Evolutionary conservation across 352 stramenopile species (phyloP), one percentile per base, ranked within the genome.

Genomic region (Achlya hypogyna): DNA sequence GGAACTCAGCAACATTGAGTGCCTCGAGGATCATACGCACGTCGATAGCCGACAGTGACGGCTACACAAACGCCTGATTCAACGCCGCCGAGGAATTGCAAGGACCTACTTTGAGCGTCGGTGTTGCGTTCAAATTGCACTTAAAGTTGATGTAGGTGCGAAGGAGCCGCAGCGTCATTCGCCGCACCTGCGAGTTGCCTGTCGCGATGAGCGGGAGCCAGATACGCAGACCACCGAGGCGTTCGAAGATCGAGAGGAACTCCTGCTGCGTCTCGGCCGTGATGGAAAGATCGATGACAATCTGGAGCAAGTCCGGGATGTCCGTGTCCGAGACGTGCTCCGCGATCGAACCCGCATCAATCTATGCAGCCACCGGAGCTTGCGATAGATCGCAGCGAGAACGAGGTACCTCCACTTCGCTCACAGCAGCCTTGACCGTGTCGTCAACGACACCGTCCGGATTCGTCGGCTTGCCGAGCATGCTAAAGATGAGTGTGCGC

Each of bases 141-240:
- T 91, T 89, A 22, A 91, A 70, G 35, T 80, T 89, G 52, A 93
- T 64, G 35, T 91, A 93, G 38, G 82, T 93, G 64, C 84, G 78
- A 42, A 93, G 56, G 29, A 93, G 71, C 25, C 84, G 82, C 34
- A 93, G 52, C 1, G 84, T 91, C 84, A 93, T 91, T 3, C 91
- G 82, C 42, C 82, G 81, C 69, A 91, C 81, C 4, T 78, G 75
- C 52, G 89, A 80, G 56, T 78, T 87, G 28, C 73, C 76, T 65
- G 90, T 91, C 42, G 82, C 80, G n/a, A 93, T 66, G 10, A 93
- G 60, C 22, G 84, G 84, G 9, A 93, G 71, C 84, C 84, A 93
- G 23, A 93, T 91, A 16, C 84, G 81, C 38, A 93, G 76, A 9
- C 84, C 84, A 27, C 84, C 84, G 9, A 93, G 69, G 6, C 81